Percentiles rank a stretch among this genome's conserved stretches.
Evolutionary conservation across 768 basidiomycete genomes (phyloP).

Genomic region (Chiua virens): DNA sequence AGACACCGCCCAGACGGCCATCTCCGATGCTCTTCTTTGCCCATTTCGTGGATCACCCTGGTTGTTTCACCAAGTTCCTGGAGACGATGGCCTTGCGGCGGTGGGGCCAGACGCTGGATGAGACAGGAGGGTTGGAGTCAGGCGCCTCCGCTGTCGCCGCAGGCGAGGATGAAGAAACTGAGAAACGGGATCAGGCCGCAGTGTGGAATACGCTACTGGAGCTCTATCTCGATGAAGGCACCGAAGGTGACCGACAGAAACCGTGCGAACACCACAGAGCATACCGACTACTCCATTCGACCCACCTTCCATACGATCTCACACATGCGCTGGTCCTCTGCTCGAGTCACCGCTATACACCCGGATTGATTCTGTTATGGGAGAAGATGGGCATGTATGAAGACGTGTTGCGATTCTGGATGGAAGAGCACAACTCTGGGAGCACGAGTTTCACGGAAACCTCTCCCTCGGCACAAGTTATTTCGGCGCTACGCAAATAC

Average conservation of each 20-base stretch:
- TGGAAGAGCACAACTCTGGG: slow-evolving; percentile 55
- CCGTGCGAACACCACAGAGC: slow-evolving; percentile 53
- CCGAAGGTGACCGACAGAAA: slow-evolving; percentile 21
- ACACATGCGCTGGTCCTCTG: slow-evolving; percentile 96
- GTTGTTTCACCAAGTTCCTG: slow-evolving; percentile 81
- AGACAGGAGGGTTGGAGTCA: slow-evolving; percentile 10
- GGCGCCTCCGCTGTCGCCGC: slow-evolving; percentile 10
- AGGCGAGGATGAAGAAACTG: slow-evolving; percentile 46
- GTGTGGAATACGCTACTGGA: slow-evolving; percentile 97
- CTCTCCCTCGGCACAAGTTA: slow-evolving; percentile 47
- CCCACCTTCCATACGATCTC: slow-evolving; percentile 72
- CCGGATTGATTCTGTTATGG: slow-evolving; percentile 88
- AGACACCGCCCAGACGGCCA: slow-evolving; percentile 51
- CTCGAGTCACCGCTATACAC: slow-evolving; percentile 77
- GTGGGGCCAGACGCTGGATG: slow-evolving; percentile 75
- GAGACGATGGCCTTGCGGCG: slow-evolving; percentile 79
- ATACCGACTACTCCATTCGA: slow-evolving; percentile 62
- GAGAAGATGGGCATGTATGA: slow-evolving; percentile 96
- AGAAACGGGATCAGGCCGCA: slow-evolving; percentile 70
- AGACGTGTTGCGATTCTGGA: slow-evolving; percentile 91
- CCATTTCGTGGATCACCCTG: slow-evolving; percentile 89
- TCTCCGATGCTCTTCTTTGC: slow-evolving; percentile 89
- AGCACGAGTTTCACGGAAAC: slow-evolving; percentile 27
- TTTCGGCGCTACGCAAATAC: slow-evolving; percentile 73
- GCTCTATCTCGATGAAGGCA: slow-evolving; percentile 67